Evolutionary conservation across 768 basidiomycete species (phyloP).

Genomic region (Amanita exitialis): DNA sequence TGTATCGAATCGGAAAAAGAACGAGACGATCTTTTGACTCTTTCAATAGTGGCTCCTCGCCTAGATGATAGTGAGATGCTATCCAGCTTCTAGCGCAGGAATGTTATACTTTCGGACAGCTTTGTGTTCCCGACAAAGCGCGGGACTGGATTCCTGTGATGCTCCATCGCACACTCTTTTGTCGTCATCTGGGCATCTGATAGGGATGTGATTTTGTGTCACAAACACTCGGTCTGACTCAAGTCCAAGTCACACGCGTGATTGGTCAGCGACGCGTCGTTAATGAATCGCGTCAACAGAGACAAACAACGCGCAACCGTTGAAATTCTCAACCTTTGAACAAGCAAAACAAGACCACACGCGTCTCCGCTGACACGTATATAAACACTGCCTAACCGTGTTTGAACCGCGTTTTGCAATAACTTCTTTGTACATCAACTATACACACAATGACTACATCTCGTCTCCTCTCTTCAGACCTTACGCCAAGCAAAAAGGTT

Average conservation of each 20-base stretch:
- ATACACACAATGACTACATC: conserved; percentile 19
- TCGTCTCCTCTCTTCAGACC: conserved; percentile 21
- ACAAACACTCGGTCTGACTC: neutral
- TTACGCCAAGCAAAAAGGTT: conserved; percentile 48
- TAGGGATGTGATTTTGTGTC: neutral
- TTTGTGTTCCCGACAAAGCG: conserved; percentile 63
- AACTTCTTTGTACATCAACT: conserved; percentile 3
- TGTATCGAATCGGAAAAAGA: conserved; percentile 89
- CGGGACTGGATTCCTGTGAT: neutral
- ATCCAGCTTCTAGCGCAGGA: neutral
- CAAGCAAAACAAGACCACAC: conserved; percentile 27
- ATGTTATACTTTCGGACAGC: conserved; percentile 46
- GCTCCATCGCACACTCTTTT: neutral
- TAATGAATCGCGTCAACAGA: conserved; percentile 14
- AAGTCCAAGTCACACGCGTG: neutral
- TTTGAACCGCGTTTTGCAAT: conserved; percentile 4
- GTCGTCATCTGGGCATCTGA: neutral
- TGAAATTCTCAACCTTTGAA: conserved; percentile 13
- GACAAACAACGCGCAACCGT: conserved; percentile 16
- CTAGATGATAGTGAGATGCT: conserved; percentile 19
- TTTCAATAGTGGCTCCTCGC: conserved; percentile 77
- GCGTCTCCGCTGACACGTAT: conserved; percentile 17
- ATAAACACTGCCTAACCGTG: conserved; percentile 7
- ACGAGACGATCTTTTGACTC: conserved; percentile 81
- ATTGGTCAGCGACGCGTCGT: neutral